Base-by-base conservation (phyloP, 106 monocot genomes). In the Dioscorea zingiberensis region DNA sequence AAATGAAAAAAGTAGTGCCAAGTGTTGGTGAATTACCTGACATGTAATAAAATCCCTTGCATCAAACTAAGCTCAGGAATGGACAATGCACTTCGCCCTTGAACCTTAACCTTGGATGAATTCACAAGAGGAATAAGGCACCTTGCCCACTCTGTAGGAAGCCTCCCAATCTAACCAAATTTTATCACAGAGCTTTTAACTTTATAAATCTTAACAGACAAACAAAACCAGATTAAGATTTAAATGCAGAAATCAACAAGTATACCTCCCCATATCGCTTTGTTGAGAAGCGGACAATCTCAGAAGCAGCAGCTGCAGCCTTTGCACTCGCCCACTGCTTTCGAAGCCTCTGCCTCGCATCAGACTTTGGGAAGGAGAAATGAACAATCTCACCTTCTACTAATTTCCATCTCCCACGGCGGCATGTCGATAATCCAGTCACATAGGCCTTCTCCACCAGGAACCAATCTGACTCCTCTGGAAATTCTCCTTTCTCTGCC, bases 231-330 rank as follows among this genome's bases (percentile, higher is more conserved):
- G n/a, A n/a, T n/a, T n/a, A n/a, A n/a, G n/a, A n/a, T n/a, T n/a
- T n/a, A n/a, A n/a, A n/a, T n/a, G n/a, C n/a, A n/a, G 48, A 65
- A 51, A 18, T 25, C 10, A 47, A 65, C 19, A 16, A 21, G 11
- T 12, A 13, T 47, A 94, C 93, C 93, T 94, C 89, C 12, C 93
- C 89, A 2, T 69, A 78, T 56, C 85, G 70, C 70, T 84, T 83
- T 25, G 93, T 94, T 4, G 85, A 86, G 66, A 94, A 86, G 53
- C 89, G 71, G 13, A 94, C 93, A 25, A 94, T 94, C 81, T 77
- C 77, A 38, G 86, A 83, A 2, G 72, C 26, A 2, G 86, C 89
- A 4, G 59, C 74, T 2, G 78, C 83, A 0, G 78, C 59, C 69
- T 83, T 85, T 1, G 70, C 63, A 21, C 80, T 80, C 13, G 83